Base-by-base conservation (phyloP, 176 grass and related monocot species). In the Poa annua region DNA sequence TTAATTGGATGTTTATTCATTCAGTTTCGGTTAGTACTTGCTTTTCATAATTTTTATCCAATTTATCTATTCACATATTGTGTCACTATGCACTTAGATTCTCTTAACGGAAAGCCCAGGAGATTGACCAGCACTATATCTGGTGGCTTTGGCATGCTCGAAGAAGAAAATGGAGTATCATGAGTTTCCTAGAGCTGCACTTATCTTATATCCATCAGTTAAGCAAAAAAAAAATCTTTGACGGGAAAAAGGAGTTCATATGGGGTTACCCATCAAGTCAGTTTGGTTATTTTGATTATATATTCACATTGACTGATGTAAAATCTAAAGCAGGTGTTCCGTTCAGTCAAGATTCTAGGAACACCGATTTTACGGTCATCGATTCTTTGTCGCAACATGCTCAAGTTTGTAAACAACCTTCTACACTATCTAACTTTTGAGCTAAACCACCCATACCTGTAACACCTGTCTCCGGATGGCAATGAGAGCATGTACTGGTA, bases 371-470 rank as follows among this genome's bases (percentile, higher is more conserved):
- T 92, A 6, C 81, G 96, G 13, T 95, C 96, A 36, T 98, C 95
- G 21, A 92, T 95, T 93, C 92, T 98, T 79, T 98, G 93, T 76
- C 80, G 93, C 26, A 93, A 83, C 80, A 98, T 98, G 96, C 85
- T 98, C 76, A 98, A 93, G 82, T 98, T 98, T 88, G 85, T 98
- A 74, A 93, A 98, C 86, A 98, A 91, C 63, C 89, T 98, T 85
- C 87, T 93, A 71, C 96, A 95, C 87, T 95, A 98, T 93, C 89
- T 98, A 63, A 98, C 92, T 34, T 98, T 98, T 38, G 91, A 98
- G 96, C 92, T 98, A 91, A 61, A 74, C 20, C 50, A 72, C 85
- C 62, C 21, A 65, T 69, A 69, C 50, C 67, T 52, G 69, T 69
- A 64, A 38, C 67, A 57, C 71, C 65, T n/a, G n/a, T n/a, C n/a